These are phyloP conservation scores for Aegilops speltoides DNA, from an alignment of 176 grass and related monocot genomes.

Conservation along the genomic window DNA sequence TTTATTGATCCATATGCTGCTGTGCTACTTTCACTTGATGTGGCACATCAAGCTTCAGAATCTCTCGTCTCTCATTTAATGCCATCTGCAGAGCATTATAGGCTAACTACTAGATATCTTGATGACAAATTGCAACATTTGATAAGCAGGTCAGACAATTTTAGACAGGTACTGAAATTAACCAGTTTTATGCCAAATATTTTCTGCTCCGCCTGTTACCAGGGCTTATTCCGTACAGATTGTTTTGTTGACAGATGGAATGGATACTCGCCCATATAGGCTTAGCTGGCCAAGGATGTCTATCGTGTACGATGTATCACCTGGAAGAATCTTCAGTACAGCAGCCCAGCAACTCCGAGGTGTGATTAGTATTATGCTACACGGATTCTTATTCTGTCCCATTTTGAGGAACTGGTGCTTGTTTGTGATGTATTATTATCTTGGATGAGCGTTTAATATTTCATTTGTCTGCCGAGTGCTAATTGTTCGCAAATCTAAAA, in stretches of 20 bases:
- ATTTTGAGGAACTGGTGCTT: constrained; percentile 20
- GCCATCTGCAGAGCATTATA: constrained; percentile 43
- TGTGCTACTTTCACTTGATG: constrained; percentile 61
- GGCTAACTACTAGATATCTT: constrained; percentile 73
- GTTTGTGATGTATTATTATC: constrained; percentile 3
- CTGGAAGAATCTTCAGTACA: constrained; percentile 49
- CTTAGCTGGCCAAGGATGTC: constrained; percentile 75
- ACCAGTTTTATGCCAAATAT: constrained; percentile 8
- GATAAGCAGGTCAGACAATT: constrained; percentile 50
- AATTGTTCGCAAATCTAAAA: constrained; percentile 7
- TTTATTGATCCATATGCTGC: constrained; percentile 81
- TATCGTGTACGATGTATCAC: constrained; percentile 80
- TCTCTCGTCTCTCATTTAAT: constrained; percentile 24
- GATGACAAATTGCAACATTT: constrained; percentile 75
- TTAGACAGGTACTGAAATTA: constrained; percentile 74
- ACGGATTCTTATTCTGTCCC: background rate
- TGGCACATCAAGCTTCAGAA: constrained; percentile 20
- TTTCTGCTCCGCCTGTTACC: constrained; percentile 6
- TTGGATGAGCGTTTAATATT: background rate
- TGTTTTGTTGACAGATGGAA: constrained; percentile 97
- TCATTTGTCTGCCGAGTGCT: background rate
- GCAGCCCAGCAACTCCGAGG: constrained; percentile 66
- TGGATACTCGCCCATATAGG: constrained; percentile 96
- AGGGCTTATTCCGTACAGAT: constrained; percentile 87
- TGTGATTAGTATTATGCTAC: constrained; percentile 18